Evolutionary conservation across 1,284 basidiomycete species (phyloP).

Genomic region (Bjerkandera adusta): DNA sequence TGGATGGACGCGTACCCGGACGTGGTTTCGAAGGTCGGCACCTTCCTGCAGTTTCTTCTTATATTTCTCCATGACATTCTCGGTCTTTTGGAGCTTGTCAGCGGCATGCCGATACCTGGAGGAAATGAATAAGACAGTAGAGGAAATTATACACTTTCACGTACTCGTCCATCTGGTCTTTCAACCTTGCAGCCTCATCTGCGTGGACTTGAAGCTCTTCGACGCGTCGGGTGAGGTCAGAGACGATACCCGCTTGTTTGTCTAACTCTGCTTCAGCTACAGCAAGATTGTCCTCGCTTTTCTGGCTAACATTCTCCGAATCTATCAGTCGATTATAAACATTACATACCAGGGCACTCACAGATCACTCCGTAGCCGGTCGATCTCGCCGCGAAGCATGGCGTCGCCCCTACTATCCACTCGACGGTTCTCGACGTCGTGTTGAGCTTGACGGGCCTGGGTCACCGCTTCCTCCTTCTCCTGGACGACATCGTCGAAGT

Average conservation of each 20-base stretch:
- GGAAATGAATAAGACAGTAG: not conserved
- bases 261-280: conserved; percentile 79
- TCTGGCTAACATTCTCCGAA: conserved; percentile 60
- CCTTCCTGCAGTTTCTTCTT: conserved; percentile 97
- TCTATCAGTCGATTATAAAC: conserved; percentile 21
- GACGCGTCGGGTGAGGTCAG: conserved; percentile 74
- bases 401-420: conserved; percentile 69
- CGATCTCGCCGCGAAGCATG: conserved; percentile 75
- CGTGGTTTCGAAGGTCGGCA: conserved; percentile 81
- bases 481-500: conserved; percentile 62
- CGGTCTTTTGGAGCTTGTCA: conserved; percentile 89
- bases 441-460: conserved; percentile 54
- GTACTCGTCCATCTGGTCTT: conserved; percentile 94
- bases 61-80: conserved; percentile 98
- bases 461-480: conserved; percentile 71
- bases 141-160: not conserved
- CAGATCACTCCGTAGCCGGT: conserved; percentile 77
- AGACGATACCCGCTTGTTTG: conserved; percentile 65
- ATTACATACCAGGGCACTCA: conserved; percentile 41
- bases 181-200: conserved; percentile 75
- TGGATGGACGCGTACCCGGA: conserved; percentile 58
- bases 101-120: conserved; percentile 83
- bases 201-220: conserved; percentile 83
- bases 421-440: conserved; percentile 51
- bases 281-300: conserved; percentile 85